Evolutionary conservation across 768 basidiomycete species (phyloP).

Genomic region (Auriscalpium vulgare): DNA sequence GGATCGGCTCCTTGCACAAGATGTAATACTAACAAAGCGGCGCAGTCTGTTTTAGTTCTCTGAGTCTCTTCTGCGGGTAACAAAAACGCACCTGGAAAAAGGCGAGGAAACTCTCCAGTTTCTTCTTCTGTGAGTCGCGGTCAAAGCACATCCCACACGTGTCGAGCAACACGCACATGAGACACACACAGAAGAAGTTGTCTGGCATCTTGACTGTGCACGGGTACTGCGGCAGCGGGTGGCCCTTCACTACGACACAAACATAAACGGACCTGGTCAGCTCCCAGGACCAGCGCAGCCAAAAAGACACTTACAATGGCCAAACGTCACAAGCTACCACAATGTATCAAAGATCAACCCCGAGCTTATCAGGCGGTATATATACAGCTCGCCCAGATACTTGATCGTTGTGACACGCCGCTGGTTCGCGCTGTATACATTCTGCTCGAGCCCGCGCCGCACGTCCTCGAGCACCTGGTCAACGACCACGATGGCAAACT

Average conservation of each 20-base stretch:
- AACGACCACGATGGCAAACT: slow-evolving; percentile 80
- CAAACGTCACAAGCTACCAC: slow-evolving; percentile 93
- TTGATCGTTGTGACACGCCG: slow-evolving; percentile 85
- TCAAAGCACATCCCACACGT: slow-evolving; percentile 98
- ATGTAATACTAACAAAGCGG: slow-evolving; percentile 57
- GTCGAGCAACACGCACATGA: slow-evolving; percentile 89
- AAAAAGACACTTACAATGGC: slow-evolving; percentile 65
- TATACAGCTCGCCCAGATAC: slow-evolving; percentile 95
- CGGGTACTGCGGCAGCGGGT: slow-evolving; percentile 71
- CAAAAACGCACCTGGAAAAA: slow-evolving; percentile 82
- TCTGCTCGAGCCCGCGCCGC: slow-evolving; percentile 84
- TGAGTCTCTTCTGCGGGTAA: too few species aligned
- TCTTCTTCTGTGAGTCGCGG: slow-evolving; percentile 84
- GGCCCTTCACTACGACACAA: slow-evolving; percentile 62
- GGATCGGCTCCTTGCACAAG: slow-evolving; percentile 79
- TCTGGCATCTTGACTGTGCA: slow-evolving; percentile 85
- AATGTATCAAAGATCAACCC: slow-evolving; percentile 86
- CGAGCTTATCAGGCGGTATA: slow-evolving; percentile 87
- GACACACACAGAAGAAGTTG: slow-evolving; percentile 90
- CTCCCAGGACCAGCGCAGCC: neutral
- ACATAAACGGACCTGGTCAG: neutral
- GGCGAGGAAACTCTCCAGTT: slow-evolving; percentile 83
- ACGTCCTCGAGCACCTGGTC: slow-evolving; percentile 95
- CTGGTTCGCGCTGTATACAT: slow-evolving; percentile 93
- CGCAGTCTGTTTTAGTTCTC: too few species aligned